Conservation (phyloP, 1,284 basidiomycete genomes). For the Marasmius oreades region DNA sequence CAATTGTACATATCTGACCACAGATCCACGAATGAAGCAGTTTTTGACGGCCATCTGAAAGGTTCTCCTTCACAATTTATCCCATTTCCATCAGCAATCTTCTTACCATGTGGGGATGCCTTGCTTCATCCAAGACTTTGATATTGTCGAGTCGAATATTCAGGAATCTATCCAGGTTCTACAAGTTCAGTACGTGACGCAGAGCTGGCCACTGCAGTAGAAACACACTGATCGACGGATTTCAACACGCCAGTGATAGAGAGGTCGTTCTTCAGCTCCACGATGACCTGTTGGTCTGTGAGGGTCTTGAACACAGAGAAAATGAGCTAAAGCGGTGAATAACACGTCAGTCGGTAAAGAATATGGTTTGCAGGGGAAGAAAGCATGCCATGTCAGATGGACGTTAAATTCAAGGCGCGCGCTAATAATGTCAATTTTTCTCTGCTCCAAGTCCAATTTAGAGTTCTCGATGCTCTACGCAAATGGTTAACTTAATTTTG, state of each 20-base stretch:
- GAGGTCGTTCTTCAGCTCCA: conserved; percentile 99
- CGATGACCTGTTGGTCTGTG: conserved; percentile 94
- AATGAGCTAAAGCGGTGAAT: conserved; percentile 86
- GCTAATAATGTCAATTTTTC: too few relatives aligned
- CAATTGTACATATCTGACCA: conserved; percentile 96
- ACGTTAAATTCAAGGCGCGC: neutral
- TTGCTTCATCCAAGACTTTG: conserved; percentile 86
- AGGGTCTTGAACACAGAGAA: conserved; percentile 99
- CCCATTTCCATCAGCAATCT: neutral
- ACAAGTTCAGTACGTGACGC: neutral
- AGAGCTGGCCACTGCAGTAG: neutral
- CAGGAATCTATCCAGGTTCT: conserved; percentile 68
- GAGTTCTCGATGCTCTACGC: too few relatives aligned
- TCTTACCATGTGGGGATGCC: conserved; percentile 96
- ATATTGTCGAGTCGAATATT: conserved; percentile 97
- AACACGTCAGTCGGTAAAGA: conserved; percentile 4
- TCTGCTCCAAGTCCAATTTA: too few relatives aligned
- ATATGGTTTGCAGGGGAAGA: conserved; percentile 1
- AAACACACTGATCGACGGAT: conserved; percentile 93
- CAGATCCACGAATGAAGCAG: conserved; percentile 97
- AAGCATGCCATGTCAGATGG: conserved; percentile 14
- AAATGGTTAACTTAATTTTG: too few relatives aligned
- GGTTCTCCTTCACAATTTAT: conserved; percentile 6
- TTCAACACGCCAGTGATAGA: conserved; percentile 95
- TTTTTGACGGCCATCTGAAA: conserved; percentile 96